Evolutionary conservation across 164 flowering plant genomes (phyloP).

Genomic region (Hamamelis virginiana): DNA sequence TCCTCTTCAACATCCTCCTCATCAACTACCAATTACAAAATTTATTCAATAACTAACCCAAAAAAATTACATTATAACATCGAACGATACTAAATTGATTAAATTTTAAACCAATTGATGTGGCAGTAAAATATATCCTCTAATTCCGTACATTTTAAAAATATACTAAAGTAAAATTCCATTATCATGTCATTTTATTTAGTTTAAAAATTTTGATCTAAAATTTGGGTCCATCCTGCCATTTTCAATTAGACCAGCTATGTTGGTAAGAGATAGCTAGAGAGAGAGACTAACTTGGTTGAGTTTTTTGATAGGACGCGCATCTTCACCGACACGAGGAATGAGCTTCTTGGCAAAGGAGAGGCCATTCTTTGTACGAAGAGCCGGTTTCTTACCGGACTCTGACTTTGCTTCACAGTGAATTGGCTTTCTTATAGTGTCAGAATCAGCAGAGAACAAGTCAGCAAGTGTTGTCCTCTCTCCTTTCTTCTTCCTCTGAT

Average conservation of each 20-base stretch:
- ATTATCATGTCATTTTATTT: no score
- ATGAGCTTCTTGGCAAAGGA: constrained; percentile 50
- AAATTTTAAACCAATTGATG: no score
- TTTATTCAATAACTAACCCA: no score
- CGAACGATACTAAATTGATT: no score
- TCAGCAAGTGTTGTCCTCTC: constrained; percentile 67
- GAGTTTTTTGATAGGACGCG: constrained; percentile 47
- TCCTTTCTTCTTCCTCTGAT: constrained; percentile 27
- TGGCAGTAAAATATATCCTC: no score
- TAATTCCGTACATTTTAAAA: no score
- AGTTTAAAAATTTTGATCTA: no score
- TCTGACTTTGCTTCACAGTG: constrained; percentile 1
- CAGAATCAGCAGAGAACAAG: constrained; percentile 53
- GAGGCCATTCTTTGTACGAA: constrained; percentile 20
- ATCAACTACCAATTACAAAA: constrained; percentile 31
- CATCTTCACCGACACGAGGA: constrained; percentile 35
- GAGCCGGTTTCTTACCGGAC: constrained; percentile 15
- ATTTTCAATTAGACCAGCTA: no score
- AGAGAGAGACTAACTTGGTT: constrained; percentile 34
- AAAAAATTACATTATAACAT: no score
- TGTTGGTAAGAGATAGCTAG: constrained; percentile 1
- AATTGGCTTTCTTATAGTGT: constrained; percentile 6
- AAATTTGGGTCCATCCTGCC: no score
- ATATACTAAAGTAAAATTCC: no score
- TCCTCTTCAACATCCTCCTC: constrained; percentile 51